Base-by-base conservation (phyloP, 148 eudicot species). In the Rhododendron simsii region DNA sequence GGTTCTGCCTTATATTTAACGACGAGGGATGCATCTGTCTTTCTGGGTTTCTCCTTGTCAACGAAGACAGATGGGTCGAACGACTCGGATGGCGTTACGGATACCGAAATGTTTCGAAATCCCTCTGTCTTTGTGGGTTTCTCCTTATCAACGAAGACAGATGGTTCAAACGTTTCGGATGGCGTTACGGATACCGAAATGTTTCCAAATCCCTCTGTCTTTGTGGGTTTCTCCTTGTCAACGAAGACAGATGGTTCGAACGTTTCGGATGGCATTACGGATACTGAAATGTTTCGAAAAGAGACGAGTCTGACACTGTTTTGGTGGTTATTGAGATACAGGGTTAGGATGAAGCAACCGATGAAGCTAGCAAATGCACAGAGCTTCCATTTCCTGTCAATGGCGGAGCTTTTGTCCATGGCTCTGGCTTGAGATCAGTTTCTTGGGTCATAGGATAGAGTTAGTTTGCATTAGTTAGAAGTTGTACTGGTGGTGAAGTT, bases 391-490 rank as follows among this genome's bases (percentile, higher is more conserved):
- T 73, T 85, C 65, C 69, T 73, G 0, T 59, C 83, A 50, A 88
- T 87, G 78, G 84, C 48, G 84, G 87, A 88, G 50, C 33, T 55
- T 20, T 65, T 69, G 80, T 90, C 91, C 91, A 90, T 90, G 77
- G 84, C 45, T 26, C 3, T 65, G 78, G 16, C 44, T 51, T 13
- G 16, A 7, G 51, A 3, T 9, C 53, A 44, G 7, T 30, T 14
- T 28, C 14, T 51, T 51, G 37, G 59, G 33, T 39, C 5, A 18
- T 20, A 20, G 7, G 26, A 83, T 35, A 45, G 57, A 45, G 12
- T 67, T 63, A 35, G 85, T 44, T 18, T 65, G 9, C 15, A 37
- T 61, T 41, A 30, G 63, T 55, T 51, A 23, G 57, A 26, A 51
- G 44, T 13, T 28, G 16, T 12, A 15, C 3, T 2, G 59, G 11